Conservation (phyloP, 495 filamentous ascomycete genomes). For the Jackrogersella multiformis region DNA sequence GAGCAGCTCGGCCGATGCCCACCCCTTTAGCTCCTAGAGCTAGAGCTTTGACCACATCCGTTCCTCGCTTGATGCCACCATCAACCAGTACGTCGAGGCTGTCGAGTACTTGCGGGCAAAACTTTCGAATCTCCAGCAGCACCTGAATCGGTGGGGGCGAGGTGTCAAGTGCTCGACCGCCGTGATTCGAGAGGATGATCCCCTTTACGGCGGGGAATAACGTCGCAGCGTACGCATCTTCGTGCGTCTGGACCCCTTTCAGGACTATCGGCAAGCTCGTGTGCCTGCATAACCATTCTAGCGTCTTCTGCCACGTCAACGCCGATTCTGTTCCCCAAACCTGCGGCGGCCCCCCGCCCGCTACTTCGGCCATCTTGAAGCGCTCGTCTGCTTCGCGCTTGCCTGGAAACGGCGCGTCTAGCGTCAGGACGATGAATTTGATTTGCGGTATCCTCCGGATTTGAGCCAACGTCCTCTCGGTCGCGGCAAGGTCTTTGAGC, state of each 20-base stretch:
- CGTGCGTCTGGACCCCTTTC: constrained; percentile 83
- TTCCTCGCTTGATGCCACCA: constrained; percentile 79
- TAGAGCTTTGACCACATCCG: constrained; percentile 81
- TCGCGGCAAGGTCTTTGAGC: constrained; percentile 73
- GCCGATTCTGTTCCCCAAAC: constrained; percentile 72
- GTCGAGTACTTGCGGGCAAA: constrained; percentile 78
- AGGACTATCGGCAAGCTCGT: constrained; percentile 77
- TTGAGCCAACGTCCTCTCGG: constrained; percentile 72
- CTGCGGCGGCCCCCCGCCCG: constrained; percentile 48
- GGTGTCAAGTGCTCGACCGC: constrained; percentile 77
- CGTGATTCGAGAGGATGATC: constrained; percentile 86
- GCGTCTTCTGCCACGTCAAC: constrained; percentile 76
- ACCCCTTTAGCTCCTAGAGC: constrained; percentile 80
- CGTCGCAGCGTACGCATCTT: constrained; percentile 76
- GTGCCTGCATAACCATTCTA: constrained; percentile 72
- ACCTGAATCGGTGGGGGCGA: constrained; percentile 80
- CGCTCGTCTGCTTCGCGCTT: constrained; percentile 82
- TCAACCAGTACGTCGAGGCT: constrained; percentile 79
- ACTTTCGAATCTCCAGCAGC: constrained; percentile 78
- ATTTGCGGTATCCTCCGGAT: constrained; percentile 69
- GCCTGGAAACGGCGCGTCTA: constrained; percentile 82
- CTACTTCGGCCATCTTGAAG: constrained; percentile 52
- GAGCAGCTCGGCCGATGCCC: constrained; percentile 75
- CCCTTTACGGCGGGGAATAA: constrained; percentile 72
- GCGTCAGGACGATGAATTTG: constrained; percentile 77